Evolutionary conservation across 2,329 filamentous ascomycete species (phyloP).

Genomic region (Xylaria arbuscula): DNA sequence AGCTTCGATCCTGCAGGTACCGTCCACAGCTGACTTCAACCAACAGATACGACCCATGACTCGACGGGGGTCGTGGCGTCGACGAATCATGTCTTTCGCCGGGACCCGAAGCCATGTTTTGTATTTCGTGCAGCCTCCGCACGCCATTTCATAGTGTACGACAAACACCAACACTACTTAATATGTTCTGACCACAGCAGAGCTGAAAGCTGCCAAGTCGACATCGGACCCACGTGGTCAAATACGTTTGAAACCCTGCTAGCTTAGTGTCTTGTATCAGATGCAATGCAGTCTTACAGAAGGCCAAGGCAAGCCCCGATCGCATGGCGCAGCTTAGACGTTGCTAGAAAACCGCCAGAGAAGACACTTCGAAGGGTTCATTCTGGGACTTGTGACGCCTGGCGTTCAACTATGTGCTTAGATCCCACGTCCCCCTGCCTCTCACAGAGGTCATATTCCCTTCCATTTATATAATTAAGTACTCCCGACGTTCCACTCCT

Average conservation of each 20-base stretch:
- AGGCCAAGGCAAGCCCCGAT: slow-evolving; percentile 4
- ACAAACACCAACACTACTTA: too few species aligned
- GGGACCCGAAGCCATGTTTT: not conserved
- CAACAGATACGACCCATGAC: slow-evolving; percentile 8
- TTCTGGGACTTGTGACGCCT: slow-evolving; percentile 19
- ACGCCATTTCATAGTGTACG: not conserved
- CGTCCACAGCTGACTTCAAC: slow-evolving; percentile 10
- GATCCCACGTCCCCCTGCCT: not conserved
- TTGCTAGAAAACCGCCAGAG: not conserved
- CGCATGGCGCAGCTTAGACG: not conserved
- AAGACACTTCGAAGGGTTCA: slow-evolving; percentile 26
- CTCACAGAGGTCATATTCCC: slow-evolving; percentile 6
- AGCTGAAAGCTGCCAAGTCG: slow-evolving; percentile 32
- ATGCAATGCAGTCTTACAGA: slow-evolving; percentile 22
- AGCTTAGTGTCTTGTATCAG: slow-evolving; percentile 19
- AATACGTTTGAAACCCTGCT: slow-evolving; percentile 26
- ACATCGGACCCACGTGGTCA: slow-evolving; percentile 30
- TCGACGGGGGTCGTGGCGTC: slow-evolving; percentile 15
- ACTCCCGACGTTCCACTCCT: not conserved
- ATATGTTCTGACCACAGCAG: too few species aligned
- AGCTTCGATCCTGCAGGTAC: slow-evolving; percentile 34
- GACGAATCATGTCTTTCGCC: slow-evolving; percentile 27
- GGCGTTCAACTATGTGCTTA: slow-evolving; percentile 21
- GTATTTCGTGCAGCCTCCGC: slow-evolving; percentile 27
- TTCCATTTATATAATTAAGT: slow-evolving; percentile 17